Conservation (phyloP, 345 rosid species). For the Mallotus nudiflorus region DNA sequence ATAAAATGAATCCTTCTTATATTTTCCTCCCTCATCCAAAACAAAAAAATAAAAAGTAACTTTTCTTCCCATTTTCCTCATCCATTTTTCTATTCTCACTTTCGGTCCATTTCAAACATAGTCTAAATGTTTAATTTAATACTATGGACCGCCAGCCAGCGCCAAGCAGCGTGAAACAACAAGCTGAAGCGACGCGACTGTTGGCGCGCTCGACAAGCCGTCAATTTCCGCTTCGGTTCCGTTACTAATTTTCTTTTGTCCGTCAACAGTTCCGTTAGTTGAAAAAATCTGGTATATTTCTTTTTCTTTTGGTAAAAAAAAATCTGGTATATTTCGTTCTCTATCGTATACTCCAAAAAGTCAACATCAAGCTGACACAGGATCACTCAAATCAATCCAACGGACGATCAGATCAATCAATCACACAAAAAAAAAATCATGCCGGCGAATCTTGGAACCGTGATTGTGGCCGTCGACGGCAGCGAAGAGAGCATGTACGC, state of each 20-base stretch:
- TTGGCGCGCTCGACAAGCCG: background rate
- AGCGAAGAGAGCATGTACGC: conserved; percentile 92
- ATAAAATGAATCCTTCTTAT: no score
- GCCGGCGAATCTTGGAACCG: conserved; percentile 57
- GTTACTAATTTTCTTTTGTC: background rate
- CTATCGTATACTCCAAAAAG: background rate
- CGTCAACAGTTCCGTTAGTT: background rate
- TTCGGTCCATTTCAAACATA: no score
- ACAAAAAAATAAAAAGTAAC: no score
- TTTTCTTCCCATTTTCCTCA: no score
- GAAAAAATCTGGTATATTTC: background rate
- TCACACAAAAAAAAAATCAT: conserved; percentile 18
- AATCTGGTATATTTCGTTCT: background rate
- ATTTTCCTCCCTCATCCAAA: no score
- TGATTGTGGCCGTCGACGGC: conserved; percentile 81
- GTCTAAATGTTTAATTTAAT: no score
- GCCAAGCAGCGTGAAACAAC: background rate
- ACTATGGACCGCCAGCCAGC: background rate
- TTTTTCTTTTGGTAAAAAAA: no score
- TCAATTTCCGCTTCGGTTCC: background rate
- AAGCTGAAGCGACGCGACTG: background rate
- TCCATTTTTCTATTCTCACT: no score
- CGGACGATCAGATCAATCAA: background rate
- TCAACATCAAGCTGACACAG: background rate
- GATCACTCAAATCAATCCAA: background rate